Conservation (phyloP, 345 rosid species). For the Eucalyptus sp. region DNA sequence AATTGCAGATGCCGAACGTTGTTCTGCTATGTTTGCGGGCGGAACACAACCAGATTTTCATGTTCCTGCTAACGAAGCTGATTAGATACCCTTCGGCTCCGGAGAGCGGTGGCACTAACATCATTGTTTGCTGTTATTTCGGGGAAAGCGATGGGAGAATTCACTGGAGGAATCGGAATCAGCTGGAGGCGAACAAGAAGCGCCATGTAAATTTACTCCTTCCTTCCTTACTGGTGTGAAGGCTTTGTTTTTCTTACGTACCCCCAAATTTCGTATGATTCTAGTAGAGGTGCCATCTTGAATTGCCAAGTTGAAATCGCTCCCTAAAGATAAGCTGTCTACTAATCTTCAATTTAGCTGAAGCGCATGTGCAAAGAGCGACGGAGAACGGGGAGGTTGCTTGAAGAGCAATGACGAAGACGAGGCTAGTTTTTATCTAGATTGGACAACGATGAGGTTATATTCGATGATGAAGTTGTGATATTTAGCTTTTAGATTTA, state of each 20-base stretch:
- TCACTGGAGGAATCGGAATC: not conserved
- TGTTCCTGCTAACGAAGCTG: accelerated
- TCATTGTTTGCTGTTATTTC: not conserved
- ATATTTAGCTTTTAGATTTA: not conserved
- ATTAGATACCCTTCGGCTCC: not conserved
- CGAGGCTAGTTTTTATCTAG: not conserved
- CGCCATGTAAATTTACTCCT: not conserved
- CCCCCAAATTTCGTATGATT: not conserved
- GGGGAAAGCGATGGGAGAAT: not conserved
- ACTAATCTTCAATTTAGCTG: not conserved
- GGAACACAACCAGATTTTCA: accelerated
- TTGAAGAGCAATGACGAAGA: not conserved
- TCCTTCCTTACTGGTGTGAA: not conserved
- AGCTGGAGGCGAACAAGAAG: not conserved
- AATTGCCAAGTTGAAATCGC: not conserved
- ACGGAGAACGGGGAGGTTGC: not conserved
- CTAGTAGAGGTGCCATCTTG: accelerated
- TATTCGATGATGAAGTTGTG: not conserved
- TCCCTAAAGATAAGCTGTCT: not conserved
- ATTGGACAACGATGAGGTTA: not conserved
- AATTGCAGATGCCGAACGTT: not conserved
- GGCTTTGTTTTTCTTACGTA: not conserved
- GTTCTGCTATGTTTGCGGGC: not conserved
- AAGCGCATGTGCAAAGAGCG: not conserved
- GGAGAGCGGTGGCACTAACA: not conserved